These are phyloP conservation scores for Artomyces pyxidatus DNA, from an alignment of 768 basidiomycete genomes.

Conservation along the genomic window DNA sequence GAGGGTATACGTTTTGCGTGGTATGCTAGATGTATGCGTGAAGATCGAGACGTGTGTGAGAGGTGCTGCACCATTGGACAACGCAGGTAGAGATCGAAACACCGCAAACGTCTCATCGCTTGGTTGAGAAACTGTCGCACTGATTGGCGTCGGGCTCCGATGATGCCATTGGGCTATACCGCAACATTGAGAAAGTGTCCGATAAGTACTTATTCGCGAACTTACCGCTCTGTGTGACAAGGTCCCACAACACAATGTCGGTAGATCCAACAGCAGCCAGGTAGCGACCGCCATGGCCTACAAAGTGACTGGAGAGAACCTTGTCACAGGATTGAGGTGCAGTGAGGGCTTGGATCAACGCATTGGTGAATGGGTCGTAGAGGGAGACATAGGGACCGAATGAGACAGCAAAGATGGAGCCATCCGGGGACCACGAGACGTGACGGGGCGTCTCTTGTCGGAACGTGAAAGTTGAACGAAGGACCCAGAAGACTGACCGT, in stretches of 20 bases:
- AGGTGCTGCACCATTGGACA: slow-evolving; percentile 19
- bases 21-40: slow-evolving; percentile 33
- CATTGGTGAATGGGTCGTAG: slow-evolving; percentile 62
- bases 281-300: slow-evolving; percentile 66
- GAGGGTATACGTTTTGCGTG: slow-evolving; percentile 35
- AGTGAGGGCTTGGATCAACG: slow-evolving; percentile 46
- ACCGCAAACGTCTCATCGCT: slow-evolving; percentile 51
- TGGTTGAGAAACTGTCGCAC: slow-evolving; percentile 46
- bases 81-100: slow-evolving; percentile 30
- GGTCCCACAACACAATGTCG: slow-evolving; percentile 65
- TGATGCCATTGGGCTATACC: slow-evolving; percentile 54
- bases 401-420: slow-evolving; percentile 73
- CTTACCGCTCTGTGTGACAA: slow-evolving; percentile 55
- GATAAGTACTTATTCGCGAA: slow-evolving; percentile 3
- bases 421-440: slow-evolving; percentile 77
- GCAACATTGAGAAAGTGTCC: slow-evolving; percentile 2
- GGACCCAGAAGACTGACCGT: slow-evolving; percentile 65
- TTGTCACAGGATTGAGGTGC: slow-evolving; percentile 44
- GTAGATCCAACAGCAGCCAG: slow-evolving; percentile 43
- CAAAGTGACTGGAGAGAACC: slow-evolving; percentile 46
- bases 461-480: slow-evolving; percentile 63
- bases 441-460: slow-evolving; percentile 59
- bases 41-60: slow-evolving; percentile 44
- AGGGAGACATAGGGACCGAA: slow-evolving; percentile 61
- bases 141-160: slow-evolving; percentile 29